These are phyloP conservation scores for Ceratobasidium theobromae DNA, from an alignment of 1,284 basidiomycete species.

Conservation along the genomic window DNA sequence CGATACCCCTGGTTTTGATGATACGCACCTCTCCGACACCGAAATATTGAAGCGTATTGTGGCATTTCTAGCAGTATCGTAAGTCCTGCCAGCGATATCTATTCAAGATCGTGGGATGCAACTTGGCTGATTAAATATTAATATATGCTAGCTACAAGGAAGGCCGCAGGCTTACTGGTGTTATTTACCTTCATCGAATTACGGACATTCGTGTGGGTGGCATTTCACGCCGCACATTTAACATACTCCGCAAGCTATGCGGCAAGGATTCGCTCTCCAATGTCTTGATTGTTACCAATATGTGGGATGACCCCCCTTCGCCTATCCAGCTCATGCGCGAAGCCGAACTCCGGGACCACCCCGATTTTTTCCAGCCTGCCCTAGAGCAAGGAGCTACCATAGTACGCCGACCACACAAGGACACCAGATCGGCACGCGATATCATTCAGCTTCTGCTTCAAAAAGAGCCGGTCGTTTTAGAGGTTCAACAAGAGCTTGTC, in stretches of 20 bases:
- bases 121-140: too few species aligned
- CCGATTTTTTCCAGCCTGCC: conserved; percentile 19
- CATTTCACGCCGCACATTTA: conserved; percentile 38
- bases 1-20: conserved; percentile 30
- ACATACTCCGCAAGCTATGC: conserved; percentile 40
- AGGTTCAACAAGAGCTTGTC: conserved; percentile 5
- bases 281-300: conserved; percentile 40
- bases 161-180: not conserved
- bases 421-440: not conserved
- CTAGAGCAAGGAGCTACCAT: not conserved
- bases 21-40: conserved; percentile 19
- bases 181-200: conserved; percentile 24
- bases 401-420: not conserved
- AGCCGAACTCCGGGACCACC: conserved; percentile 5
- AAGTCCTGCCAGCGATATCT: too few species aligned
- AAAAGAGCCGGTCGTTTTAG: not conserved
- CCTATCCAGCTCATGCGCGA: not conserved
- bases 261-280: conserved; percentile 34
- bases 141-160: too few species aligned
- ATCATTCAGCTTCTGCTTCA: conserved; percentile 2
- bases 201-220: conserved; percentile 22
- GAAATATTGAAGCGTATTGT: conserved; percentile 26
- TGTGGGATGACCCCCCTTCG: conserved; percentile 36
- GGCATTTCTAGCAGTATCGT: conserved; percentile 13
- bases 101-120: too few species aligned